phyloP scores from a whole-genome alignment of 2,329 filamentous ascomycete species.

The Leptoxyphium fumago region DNA sequence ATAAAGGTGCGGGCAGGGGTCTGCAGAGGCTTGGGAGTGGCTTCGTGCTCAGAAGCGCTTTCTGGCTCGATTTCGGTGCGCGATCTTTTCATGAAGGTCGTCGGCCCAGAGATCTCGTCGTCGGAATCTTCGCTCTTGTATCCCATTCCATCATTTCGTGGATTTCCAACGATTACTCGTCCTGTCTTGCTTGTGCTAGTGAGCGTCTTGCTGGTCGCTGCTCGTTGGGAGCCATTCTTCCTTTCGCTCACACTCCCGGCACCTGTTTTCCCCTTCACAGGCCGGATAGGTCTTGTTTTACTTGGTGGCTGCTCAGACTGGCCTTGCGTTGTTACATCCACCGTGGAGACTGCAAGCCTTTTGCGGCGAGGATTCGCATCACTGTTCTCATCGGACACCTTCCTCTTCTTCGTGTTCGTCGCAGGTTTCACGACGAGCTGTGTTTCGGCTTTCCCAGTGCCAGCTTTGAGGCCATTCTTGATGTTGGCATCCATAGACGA shows the following conservation, averaged over 20 bases:
- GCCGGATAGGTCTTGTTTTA: no score
- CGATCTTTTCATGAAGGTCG: constrained; percentile 18
- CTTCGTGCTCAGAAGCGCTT: background rate
- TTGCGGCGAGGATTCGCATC: constrained; percentile 2
- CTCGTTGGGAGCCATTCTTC: no score
- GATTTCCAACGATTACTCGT: background rate
- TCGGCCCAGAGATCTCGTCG: constrained; percentile 19
- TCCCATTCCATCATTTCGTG: no score
- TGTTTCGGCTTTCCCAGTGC: constrained; percentile 2
- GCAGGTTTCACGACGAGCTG: constrained; percentile 4
- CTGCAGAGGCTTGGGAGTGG: background rate
- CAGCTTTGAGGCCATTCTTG: background rate
- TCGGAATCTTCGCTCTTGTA: constrained; percentile 7
- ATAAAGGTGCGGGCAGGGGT: background rate
- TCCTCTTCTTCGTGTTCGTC: constrained; percentile 7
- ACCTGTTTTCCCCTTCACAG: no score
- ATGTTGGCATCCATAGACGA: constrained; percentile 3
- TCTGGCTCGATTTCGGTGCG: constrained; percentile 5
- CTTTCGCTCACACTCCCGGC: no score
- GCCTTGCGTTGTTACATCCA: no score
- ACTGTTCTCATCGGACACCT: constrained; percentile 19
- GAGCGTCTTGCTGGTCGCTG: no score
- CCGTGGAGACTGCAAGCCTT: no score
- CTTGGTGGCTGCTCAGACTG: no score
- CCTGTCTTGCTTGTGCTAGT: constrained; percentile 1